Base-by-base conservation (phyloP, 2,329 filamentous ascomycete species). In the Geoglossum cookeanum region DNA sequence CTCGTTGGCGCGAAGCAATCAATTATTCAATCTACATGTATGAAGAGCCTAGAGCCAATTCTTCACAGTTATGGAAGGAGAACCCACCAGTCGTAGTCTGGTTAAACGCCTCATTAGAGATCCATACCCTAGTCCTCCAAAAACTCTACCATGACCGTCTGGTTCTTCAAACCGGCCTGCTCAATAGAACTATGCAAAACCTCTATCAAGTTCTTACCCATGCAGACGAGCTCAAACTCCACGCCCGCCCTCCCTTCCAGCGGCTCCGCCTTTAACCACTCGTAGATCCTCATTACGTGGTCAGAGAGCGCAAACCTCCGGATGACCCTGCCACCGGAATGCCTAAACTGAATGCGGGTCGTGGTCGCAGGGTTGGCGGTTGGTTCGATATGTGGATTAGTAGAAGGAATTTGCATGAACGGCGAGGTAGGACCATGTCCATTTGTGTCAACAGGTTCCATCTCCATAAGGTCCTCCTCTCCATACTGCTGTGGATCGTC, bases 131-230 rank as follows among this genome's bases (percentile, higher is more conserved):
- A 73, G 9, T 78, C 75, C 68, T 87, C 83, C 58, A 86, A 70
- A 65, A 89, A 94, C 69, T 96, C 92, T 63, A 98, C 84, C 87
- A 96, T 96, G 6, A 98, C 84, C 0, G 89, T 95, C 3, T 85
- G 89, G 66, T 94, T 91, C 74, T 92, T 94, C 64, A 98, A 70
- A 0, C 90, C 88, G 0, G 85, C 87, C 65, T 88, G 84, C 62
- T 80, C 80, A 59, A 98, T 85, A 0, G 81, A 87, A 61, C 77
- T 72, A 53, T 89, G 83, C 54, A 96, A 73, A 57, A 75, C 72
- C 17, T 85, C 82, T 47, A 96, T 84, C 59, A 98, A 71, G 65
- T 98, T 92, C 66, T 84, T 84, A 53, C 89, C 87, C 80, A 94
- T 85, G 61, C 80, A 80, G 68, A 92, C 89, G 62, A 98, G 77